Conservation (phyloP, 1,284 basidiomycete genomes). For the Austroboletus novae-zelandiae region DNA sequence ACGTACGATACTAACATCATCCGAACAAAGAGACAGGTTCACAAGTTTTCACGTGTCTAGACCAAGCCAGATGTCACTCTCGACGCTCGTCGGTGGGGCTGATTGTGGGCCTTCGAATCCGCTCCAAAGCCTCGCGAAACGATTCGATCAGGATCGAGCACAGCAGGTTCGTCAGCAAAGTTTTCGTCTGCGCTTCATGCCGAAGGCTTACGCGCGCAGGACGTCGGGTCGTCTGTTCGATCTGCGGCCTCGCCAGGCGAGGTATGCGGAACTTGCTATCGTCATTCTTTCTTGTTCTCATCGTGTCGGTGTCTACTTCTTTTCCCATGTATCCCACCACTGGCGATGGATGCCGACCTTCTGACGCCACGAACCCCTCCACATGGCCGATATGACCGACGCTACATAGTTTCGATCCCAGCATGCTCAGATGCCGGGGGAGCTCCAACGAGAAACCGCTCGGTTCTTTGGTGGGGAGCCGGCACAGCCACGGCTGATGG, state of each 20-base stretch:
- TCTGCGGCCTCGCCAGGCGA: slow-evolving; percentile 16
- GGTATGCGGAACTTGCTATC: slow-evolving; percentile 7
- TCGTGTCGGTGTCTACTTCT: background rate
- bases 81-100: slow-evolving; percentile 68
- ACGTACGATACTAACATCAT: too few relatives aligned
- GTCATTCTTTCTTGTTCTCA: background rate
- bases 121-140: slow-evolving; percentile 73
- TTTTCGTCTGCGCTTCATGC: background rate
- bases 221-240: slow-evolving; percentile 21
- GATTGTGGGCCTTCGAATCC: slow-evolving; percentile 84
- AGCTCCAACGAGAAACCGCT: slow-evolving; percentile 61
- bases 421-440: slow-evolving; percentile 36
- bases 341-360: too few relatives aligned
- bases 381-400: background rate
- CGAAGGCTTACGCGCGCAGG: slow-evolving; percentile 4
- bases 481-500: background rate
- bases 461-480: slow-evolving; percentile 56
- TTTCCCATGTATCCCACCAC: too few relatives aligned
- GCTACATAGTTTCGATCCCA: slow-evolving; percentile 56
- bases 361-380: background rate
- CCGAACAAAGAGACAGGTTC: too few relatives aligned
- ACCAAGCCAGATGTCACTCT: slow-evolving; percentile 58
- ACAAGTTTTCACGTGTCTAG: too few relatives aligned
- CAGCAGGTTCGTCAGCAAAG: slow-evolving; percentile 57
- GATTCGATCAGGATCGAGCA: slow-evolving; percentile 70